Evolutionary conservation across 2,329 filamentous ascomycete species (phyloP).

Genomic region (Aspergillus floridensis): DNA sequence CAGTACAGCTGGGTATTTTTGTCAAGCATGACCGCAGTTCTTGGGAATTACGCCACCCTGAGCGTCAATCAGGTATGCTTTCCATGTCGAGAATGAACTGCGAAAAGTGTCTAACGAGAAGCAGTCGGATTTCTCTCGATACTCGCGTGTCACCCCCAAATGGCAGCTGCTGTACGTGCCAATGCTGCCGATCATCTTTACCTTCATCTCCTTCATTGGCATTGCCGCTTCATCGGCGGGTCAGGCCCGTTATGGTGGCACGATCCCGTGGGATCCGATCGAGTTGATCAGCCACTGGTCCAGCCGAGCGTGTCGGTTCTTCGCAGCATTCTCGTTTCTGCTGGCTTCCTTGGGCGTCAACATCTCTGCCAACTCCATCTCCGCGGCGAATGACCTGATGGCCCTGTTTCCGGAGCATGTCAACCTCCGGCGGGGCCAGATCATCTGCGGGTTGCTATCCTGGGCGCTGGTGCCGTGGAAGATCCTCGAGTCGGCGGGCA

Average conservation of each 20-base stretch:
- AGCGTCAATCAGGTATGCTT: constrained; percentile 47
- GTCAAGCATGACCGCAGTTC: constrained; percentile 49
- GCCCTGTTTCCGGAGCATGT: constrained; percentile 54
- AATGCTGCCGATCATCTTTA: constrained; percentile 53
- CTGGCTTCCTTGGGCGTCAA: constrained; percentile 57
- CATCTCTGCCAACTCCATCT: constrained; percentile 54
- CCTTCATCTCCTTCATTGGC: constrained; percentile 52
- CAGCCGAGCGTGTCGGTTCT: constrained; percentile 45
- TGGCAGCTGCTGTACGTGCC: constrained; percentile 53
- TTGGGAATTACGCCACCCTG: constrained; percentile 53
- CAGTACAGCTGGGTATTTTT: constrained; percentile 56
- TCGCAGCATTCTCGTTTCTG: constrained; percentile 54
- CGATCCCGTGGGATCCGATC: constrained; percentile 47
- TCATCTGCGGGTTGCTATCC: constrained; percentile 55
- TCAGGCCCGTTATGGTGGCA: constrained; percentile 34
- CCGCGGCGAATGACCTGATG: constrained; percentile 55
- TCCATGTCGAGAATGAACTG: not conserved
- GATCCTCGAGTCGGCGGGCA: constrained; percentile 58
- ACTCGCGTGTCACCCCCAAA: constrained; percentile 48
- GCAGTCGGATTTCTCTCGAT: constrained; percentile 57
- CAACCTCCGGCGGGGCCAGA: constrained; percentile 57
- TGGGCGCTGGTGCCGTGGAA: constrained; percentile 66
- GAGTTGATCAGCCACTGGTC: constrained; percentile 40
- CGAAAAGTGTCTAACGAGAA: not conserved
- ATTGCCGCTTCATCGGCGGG: constrained; percentile 42